These are phyloP conservation scores for Leishmania lainsoni DNA, from an alignment of 208 protist species.

Conservation along the genomic window DNA sequence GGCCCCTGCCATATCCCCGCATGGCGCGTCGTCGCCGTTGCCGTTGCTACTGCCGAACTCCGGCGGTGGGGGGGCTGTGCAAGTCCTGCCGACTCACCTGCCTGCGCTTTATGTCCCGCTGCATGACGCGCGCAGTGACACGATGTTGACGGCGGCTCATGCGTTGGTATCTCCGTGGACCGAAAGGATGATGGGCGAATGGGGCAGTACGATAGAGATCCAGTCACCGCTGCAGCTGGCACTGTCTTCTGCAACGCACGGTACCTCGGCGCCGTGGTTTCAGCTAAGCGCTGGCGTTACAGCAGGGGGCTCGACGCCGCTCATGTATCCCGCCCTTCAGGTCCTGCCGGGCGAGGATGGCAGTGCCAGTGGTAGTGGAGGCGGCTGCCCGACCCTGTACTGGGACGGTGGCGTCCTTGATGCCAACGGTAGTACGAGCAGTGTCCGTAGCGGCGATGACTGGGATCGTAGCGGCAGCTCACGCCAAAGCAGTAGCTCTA, in stretches of 20 bases:
- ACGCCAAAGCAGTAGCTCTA: not conserved
- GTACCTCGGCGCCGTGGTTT: not conserved
- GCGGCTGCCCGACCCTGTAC: not conserved
- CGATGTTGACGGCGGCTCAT: not conserved
- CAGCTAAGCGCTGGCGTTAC: constrained; percentile 4
- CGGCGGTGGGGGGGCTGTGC: not conserved
- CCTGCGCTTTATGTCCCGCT: constrained; percentile 12
- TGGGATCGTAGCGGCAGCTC: not conserved
- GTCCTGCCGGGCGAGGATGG: not conserved
- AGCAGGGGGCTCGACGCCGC: not conserved
- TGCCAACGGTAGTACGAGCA: not conserved
- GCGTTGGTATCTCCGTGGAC: not conserved
- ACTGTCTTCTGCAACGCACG: not conserved
- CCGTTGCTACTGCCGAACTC: not conserved
- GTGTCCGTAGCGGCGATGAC: not conserved
- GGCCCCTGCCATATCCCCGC: not conserved
- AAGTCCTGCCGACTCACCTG: not conserved
- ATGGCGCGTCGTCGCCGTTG: not conserved
- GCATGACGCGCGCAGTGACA: constrained; percentile 6
- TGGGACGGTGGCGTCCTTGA: not conserved
- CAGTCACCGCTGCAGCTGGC: not conserved
- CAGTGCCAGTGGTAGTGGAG: not conserved
- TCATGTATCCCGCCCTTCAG: not conserved
- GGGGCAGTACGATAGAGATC: not conserved
- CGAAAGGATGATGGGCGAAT: not conserved